Base-by-base conservation (phyloP, 345 rosid species). In the Eucalyptus marginata region DNA sequence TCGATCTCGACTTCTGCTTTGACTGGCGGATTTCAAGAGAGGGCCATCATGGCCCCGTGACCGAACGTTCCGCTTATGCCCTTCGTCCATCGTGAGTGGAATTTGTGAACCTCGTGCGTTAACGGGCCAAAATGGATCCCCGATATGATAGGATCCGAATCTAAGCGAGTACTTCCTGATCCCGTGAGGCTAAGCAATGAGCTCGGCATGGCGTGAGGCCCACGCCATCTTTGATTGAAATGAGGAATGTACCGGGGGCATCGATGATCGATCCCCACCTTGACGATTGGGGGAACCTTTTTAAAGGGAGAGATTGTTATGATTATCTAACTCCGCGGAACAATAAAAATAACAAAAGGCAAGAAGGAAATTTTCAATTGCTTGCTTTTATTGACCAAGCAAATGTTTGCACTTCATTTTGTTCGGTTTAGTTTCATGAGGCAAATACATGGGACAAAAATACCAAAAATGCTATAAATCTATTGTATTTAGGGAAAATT, bases 401-500 rank as follows among this genome's bases (percentile, higher is more conserved):
- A 71, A 36, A 36, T 3, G 7, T 5, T 68, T 36, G 13, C 46
- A 18, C 81, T 36, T 40, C 46, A 36, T 36, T 71, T 3, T 18
- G 22, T 71, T 71, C 13, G 7, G 46, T 18, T 71, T 18, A 71
- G 25, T 43, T 36, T 33, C 8, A 1, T 10, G 81, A 33, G 46
- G 81, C 81, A 36, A 71, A 36, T 18, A 18, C 81, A 71, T 10
- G 25, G 2, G 20, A 13, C 1, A n/a, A 64, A 7, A 24, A 22
- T 8, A 9, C 13, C 13, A 56, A 56, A 56, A 8, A 56, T 0
- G 27, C 3, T 6, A 0, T 24, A 10, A 22, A 56, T 24, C 6
- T 56, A 36, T 36, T 4, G 36, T 36, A n/a, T n/a, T n/a, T n/a
- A n/a, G n/a, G n/a, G n/a, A n/a, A n/a, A n/a, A n/a, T n/a, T n/a